Base-by-base conservation (phyloP, 768 basidiomycete species). In the Collybia sordida region DNA sequence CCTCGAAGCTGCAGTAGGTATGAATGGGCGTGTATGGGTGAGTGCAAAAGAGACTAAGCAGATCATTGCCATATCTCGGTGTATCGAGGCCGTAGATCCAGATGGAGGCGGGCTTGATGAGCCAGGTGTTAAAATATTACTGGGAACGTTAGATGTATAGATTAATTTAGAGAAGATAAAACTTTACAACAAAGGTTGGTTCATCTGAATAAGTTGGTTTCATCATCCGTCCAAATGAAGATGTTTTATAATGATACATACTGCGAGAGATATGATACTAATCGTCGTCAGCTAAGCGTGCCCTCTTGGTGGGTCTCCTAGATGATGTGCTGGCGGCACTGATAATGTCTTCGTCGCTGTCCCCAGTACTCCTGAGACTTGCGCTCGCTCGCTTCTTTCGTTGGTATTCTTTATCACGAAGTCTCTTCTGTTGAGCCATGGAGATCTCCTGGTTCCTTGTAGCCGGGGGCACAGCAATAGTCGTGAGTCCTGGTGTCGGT, bases 1-100 rank as follows among this genome's bases (percentile, higher is more conserved):
- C 6, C 78, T 97, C 41, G 95, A 98, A 60, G 81, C 77, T 2
- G 95, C 93, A 1, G 83, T 93, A 1, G 97, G 97, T 0, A 74
- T 90, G 66, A 99, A 99, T 62, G 96, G 95, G 2, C 81, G 89
- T 37, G 82, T 97, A 15, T 98, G 96, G 96, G 67, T 98, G 57
- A 88, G 77, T 51, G 74, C 92, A 6, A 85, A 86, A 56, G 85
- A 90, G 37, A 68, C 78, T 9, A 82, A 78, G 56, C 83, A 90
- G 59, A 86, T 83, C 8, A 88, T 98, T 44, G 85, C 85, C 5
- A 72, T 86, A 19, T 73, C 82, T 50, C 79, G 90, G 42, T 90
- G 91, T 61, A 86, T 98, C 34, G 86, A 93, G 63, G 84, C 80
- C 14, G 85, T 82, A 9, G 92, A 96, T 65, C 80, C 87, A 18